Conservation (phyloP, 768 basidiomycete species). For the Naganishia onofrii region DNA sequence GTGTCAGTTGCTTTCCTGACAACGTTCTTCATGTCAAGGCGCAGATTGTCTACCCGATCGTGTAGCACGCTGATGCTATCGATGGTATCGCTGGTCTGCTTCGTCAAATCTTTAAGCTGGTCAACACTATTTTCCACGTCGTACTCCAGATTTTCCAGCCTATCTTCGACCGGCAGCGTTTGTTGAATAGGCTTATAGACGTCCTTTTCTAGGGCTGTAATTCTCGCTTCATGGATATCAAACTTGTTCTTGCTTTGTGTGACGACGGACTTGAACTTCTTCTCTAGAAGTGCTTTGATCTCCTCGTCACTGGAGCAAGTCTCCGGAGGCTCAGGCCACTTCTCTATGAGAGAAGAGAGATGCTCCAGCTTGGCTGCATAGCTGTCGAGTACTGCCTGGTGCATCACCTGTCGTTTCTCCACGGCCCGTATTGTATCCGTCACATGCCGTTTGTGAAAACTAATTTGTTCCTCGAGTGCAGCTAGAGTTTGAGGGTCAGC, state of each 20-base stretch:
- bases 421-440: too few relatives aligned
- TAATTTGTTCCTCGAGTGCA: too few relatives aligned
- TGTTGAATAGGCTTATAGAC: neutral
- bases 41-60: neutral
- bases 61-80: neutral
- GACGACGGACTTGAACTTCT: slow-evolving; percentile 7
- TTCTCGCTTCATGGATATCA: neutral
- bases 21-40: neutral
- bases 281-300: neutral
- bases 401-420: too few relatives aligned
- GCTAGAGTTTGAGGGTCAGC: neutral
- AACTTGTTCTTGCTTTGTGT: slow-evolving; percentile 7
- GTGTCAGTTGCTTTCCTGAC: neutral
- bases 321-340: neutral
- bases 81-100: neutral
- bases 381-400: too few relatives aligned
- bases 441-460: too few relatives aligned
- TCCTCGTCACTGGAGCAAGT: neutral
- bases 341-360: neutral
- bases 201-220: slow-evolving; percentile 6
- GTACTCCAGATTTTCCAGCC: slow-evolving; percentile 9
- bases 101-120: neutral
- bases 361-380: too few relatives aligned
- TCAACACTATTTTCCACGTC: neutral
- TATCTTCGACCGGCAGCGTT: slow-evolving; percentile 1